These are phyloP conservation scores for Entomortierella beljakovae DNA, from an alignment of 192 early-diverging fungal species.

Conservation along the genomic window DNA sequence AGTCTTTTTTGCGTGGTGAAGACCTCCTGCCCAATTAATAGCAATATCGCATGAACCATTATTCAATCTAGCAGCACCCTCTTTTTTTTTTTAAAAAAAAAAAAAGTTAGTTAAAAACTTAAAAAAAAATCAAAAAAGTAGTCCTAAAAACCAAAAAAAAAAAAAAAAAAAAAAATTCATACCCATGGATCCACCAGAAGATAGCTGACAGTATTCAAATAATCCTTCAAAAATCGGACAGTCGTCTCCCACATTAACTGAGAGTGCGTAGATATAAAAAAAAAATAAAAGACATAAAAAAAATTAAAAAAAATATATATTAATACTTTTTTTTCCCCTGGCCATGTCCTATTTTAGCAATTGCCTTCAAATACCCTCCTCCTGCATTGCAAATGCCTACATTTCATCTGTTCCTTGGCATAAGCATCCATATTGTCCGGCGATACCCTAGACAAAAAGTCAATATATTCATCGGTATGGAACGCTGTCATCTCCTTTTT, in stretches of 20 bases:
- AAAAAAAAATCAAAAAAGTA: background rate
- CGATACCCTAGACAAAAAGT: conserved; percentile 83
- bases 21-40: conserved; percentile 95
- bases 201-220: conserved; percentile 93
- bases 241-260: conserved; percentile 90
- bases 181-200: conserved; percentile 93
- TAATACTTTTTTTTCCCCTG: conserved; percentile 2
- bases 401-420: conserved; percentile 69
- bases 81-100: conserved; percentile 28
- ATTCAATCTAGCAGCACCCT: conserved; percentile 88
- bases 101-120: background rate
- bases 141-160: background rate
- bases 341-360: background rate
- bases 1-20: conserved; percentile 98
- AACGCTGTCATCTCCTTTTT: conserved; percentile 92
- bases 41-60: conserved; percentile 88
- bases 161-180: conserved; percentile 15
- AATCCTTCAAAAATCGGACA: conserved; percentile 97
- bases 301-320: background rate
- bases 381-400: too few relatives aligned
- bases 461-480: conserved; percentile 94
- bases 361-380: too few relatives aligned
- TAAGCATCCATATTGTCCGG: conserved; percentile 77
- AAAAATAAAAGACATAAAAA: background rate
- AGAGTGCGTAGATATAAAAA: background rate